Base-by-base conservation (phyloP, 2,329 filamentous ascomycete species). In the Hortaea sp. region DNA sequence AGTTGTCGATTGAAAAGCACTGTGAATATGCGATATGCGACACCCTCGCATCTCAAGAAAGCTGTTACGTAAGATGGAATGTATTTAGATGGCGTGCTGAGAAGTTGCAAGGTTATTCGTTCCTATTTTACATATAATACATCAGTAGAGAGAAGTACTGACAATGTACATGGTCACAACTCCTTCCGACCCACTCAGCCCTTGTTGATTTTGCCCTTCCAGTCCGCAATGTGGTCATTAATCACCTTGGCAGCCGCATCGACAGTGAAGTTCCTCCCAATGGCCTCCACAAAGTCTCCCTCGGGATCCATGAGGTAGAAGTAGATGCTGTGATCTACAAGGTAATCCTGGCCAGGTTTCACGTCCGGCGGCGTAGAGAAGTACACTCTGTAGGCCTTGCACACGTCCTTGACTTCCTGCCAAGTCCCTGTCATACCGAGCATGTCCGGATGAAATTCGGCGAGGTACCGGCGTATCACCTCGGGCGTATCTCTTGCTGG, bases 271-370 rank as follows among this genome's bases (percentile, higher is more conserved):
- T 98, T 92, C 52, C 92, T 76, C 12, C 92, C 92, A 61, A 98
- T 82, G 9, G 89, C 94, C 72, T 98, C 94, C 29, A 98, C 90
- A 66, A 98, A 98, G 66, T 98, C 89, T 13, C 90, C 90, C 57
- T 97, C 89, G 0, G 92, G 92, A 65, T 97, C 92, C 92, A 98
- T 98, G 56, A 98, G 71, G 67, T 98, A 98, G 62, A 98, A 98
- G 74, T 98, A 98, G 57, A 98, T 98, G 67, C 88, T 95, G 71
- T 98, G 92, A 66, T 98, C 92, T 9, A 98, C 92, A 58, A 98
- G 69, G 65, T 98, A 98, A 67, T 98, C 92, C 73, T 95, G 85
- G 1, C 90, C 92, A 1, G 88, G 84, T 73, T 89, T 84, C 47
- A 97, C 86, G 53, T 88, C 78, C 57, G 79, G 75, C 31, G 92